phyloP scores from a whole-genome alignment of 2,329 filamentous ascomycete species.

The Hortaea werneckii region DNA sequence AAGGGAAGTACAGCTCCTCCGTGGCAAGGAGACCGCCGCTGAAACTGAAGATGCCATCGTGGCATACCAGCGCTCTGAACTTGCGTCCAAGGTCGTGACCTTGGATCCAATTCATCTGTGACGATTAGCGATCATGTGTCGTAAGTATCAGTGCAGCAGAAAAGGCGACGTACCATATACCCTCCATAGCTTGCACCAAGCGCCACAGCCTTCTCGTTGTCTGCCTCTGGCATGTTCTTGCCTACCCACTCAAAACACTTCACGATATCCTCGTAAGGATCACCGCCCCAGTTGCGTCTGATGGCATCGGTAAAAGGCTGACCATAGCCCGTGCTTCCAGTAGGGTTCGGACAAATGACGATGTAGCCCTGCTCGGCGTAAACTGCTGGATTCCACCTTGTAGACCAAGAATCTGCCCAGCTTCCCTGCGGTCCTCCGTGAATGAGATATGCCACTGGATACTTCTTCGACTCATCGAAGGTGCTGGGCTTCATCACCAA shows the following conservation, averaged over 20 bases:
- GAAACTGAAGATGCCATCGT: slow-evolving; percentile 22
- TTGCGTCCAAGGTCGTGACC: slow-evolving; percentile 70
- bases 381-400: slow-evolving; percentile 20
- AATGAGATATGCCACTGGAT: slow-evolving; percentile 24
- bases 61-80: slow-evolving; percentile 76
- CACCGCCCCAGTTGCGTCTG: slow-evolving; percentile 69
- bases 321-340: slow-evolving; percentile 21
- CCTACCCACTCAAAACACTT: slow-evolving; percentile 66
- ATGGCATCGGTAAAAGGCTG: slow-evolving; percentile 45
- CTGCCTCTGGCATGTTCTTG: slow-evolving; percentile 55
- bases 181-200: slow-evolving; percentile 67
- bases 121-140: background rate
- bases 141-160: background rate
- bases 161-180: slow-evolving; percentile 52
- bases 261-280: slow-evolving; percentile 73
- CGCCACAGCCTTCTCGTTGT: slow-evolving; percentile 59
- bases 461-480: slow-evolving; percentile 17
- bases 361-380: slow-evolving; percentile 25
- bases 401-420: slow-evolving; percentile 19
- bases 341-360: slow-evolving; percentile 21
- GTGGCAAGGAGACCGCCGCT: slow-evolving; percentile 21
- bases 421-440: slow-evolving; percentile 22
- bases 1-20: slow-evolving; percentile 47
- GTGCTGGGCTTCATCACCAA: slow-evolving; percentile 16
- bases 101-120: slow-evolving; percentile 55